phyloP scores from a whole-genome alignment of 805 yeast species.

The Wilhelminamyces savonicus region DNA sequence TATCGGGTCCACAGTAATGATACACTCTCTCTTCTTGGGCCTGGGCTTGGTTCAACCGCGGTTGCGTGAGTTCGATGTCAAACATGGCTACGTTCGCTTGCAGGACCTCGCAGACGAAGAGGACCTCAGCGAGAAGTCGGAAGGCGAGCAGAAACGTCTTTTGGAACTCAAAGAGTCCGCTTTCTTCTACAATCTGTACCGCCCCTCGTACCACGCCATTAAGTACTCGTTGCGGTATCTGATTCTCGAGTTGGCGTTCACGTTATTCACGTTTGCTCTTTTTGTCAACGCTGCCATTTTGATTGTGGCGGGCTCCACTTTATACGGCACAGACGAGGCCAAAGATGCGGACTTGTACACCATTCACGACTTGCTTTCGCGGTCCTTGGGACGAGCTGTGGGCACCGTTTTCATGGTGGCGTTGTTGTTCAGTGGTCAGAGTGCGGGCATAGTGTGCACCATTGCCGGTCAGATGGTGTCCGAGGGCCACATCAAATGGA shows the following conservation, averaged over 20 bases:
- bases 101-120: conserved; percentile 8
- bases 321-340: conserved; percentile 59
- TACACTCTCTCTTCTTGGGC: conserved; percentile 44
- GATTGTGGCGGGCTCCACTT: conserved; percentile 74
- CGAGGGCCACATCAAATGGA: conserved; percentile 88
- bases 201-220: conserved; percentile 71
- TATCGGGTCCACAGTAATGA: conserved; percentile 48
- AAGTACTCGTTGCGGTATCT: conserved; percentile 67
- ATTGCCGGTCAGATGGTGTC: conserved; percentile 90
- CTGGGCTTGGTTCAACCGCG: conserved; percentile 45
- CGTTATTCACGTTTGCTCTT: conserved; percentile 73
- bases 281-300: conserved; percentile 83
- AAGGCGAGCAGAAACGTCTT: no score
- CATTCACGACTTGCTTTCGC: conserved; percentile 58
- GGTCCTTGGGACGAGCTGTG: conserved; percentile 62
- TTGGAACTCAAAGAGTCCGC: conserved; percentile 14
- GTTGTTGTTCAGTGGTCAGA: conserved; percentile 75
- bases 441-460: conserved; percentile 90
- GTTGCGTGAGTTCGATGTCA: conserved; percentile 38
- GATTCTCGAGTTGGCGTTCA: conserved; percentile 60
- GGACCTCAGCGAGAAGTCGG: conserved; percentile 1
- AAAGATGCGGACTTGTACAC: conserved; percentile 78
- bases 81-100: conserved; percentile 25
- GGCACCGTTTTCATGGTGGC: conserved; percentile 86
- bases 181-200: conserved; percentile 40